A percentile compares a stretch with the other conserved stretches of the same genome.
Conservation (phyloP, 352 stramenopile genomes). For the Globisporangium emineosum region DNA sequence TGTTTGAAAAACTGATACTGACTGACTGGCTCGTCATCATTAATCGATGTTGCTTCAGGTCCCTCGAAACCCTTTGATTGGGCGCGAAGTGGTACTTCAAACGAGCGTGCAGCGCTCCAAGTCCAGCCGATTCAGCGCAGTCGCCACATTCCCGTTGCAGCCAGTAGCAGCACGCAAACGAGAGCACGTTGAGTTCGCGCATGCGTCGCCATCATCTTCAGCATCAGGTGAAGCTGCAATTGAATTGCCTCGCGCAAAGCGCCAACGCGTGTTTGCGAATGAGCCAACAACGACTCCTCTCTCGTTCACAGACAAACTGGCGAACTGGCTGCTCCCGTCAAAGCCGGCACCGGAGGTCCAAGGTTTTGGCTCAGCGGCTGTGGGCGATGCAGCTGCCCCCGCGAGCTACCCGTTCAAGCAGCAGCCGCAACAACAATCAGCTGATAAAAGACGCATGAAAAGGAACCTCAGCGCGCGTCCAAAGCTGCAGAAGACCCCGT, state of each 20-base stretch:
- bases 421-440: not conserved
- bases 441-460: conserved; percentile 7
- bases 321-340: conserved; percentile 55
- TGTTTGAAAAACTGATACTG: not conserved
- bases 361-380: not conserved
- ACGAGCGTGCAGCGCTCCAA: conserved; percentile 16
- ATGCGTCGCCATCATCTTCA: conserved; percentile 15
- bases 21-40: too few relatives aligned
- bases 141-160: conserved; percentile 31
- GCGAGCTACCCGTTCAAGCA: conserved; percentile 35
- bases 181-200: conserved; percentile 27
- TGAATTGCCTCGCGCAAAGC: conserved; percentile 30
- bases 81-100: conserved; percentile 36
- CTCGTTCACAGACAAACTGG: conserved; percentile 43
- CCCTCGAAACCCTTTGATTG: conserved; percentile 32
- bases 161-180: conserved; percentile 28
- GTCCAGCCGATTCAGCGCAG: conserved; percentile 38
- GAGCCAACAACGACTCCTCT: conserved; percentile 35
- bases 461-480: conserved; percentile 9
- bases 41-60: conserved; percentile 1
- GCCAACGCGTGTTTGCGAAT: conserved; percentile 34
- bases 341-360: conserved; percentile 2
- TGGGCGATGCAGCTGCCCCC: not conserved
- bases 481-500: conserved; percentile 25
- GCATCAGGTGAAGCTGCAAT: conserved; percentile 19